Conservation (phyloP, 2,329 filamentous ascomycete genomes). For the Ascochyta rabiei region DNA sequence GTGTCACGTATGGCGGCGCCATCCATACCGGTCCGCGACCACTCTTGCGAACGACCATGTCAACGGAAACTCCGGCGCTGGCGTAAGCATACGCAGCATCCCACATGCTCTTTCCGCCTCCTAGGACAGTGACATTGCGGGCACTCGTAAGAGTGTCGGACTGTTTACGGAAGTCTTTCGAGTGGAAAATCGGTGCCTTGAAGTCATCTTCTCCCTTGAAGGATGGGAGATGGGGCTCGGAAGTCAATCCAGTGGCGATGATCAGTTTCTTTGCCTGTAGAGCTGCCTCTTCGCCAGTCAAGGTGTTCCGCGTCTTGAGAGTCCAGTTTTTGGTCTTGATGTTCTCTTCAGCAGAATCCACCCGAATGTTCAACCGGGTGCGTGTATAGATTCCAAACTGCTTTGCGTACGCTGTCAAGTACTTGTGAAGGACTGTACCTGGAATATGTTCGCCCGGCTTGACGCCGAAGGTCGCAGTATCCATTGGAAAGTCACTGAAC, state of each 20-base stretch:
- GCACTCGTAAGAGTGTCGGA: conserved; percentile 48
- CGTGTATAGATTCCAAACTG: conserved; percentile 55
- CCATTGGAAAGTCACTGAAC: conserved; percentile 48
- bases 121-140: conserved; percentile 58
- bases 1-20: conserved; percentile 67
- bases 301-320: neutral
- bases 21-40: conserved; percentile 67
- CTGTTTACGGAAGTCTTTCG: conserved; percentile 57
- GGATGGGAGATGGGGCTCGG: conserved; percentile 60
- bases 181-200: conserved; percentile 62
- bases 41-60: conserved; percentile 64
- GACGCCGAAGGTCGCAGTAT: conserved; percentile 42
- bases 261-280: conserved; percentile 57
- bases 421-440: conserved; percentile 61
- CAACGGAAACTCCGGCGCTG: conserved; percentile 61
- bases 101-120: conserved; percentile 67
- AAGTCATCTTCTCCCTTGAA: conserved; percentile 55
- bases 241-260: conserved; percentile 67
- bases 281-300: conserved; percentile 3
- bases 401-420: conserved; percentile 53
- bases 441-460: conserved; percentile 64
- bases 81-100: conserved; percentile 67
- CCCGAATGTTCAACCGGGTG: conserved; percentile 59
- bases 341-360: conserved; percentile 55
- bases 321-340: conserved; percentile 32